These are phyloP conservation scores for Chiua virens DNA, from an alignment of 768 basidiomycete genomes.

Conservation along the genomic window DNA sequence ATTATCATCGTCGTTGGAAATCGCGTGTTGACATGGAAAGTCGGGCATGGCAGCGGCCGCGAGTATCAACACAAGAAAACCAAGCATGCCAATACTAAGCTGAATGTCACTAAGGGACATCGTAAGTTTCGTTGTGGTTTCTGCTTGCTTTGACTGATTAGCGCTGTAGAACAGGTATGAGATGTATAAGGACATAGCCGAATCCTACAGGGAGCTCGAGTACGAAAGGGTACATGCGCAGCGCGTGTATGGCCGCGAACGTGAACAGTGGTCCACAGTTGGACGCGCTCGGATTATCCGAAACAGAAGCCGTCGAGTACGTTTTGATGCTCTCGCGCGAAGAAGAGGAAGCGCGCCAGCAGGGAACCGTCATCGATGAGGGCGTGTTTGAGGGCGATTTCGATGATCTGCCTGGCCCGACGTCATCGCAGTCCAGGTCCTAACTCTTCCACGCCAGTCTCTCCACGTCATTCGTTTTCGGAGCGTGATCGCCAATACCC, in stretches of 20 bases:
- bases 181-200: conserved; percentile 59
- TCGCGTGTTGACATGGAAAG: conserved; percentile 66
- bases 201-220: conserved; percentile 53
- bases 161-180: conserved; percentile 59
- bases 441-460: conserved; percentile 2
- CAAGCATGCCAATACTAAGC: conserved; percentile 25
- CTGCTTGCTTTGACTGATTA: background rate
- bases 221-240: conserved; percentile 44
- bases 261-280: conserved; percentile 59
- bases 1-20: conserved; percentile 62
- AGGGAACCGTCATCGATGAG: conserved; percentile 38
- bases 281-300: conserved; percentile 66
- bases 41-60: conserved; percentile 42
- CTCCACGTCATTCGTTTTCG: conserved; percentile 14
- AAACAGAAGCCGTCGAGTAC: conserved; percentile 76
- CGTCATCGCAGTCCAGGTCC: conserved; percentile 19
- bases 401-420: conserved; percentile 12
- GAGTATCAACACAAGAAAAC: conserved; percentile 35
- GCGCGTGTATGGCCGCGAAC: conserved; percentile 45
- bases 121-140: conserved; percentile 35
- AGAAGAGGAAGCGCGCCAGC: conserved; percentile 43
- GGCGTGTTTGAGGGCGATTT: conserved; percentile 59
- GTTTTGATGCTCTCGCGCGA: conserved; percentile 84
- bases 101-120: conserved; percentile 41
- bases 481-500: conserved; percentile 31